Conservation (phyloP, 805 yeast genomes). For the Lipomyces starkeyi region DNA sequence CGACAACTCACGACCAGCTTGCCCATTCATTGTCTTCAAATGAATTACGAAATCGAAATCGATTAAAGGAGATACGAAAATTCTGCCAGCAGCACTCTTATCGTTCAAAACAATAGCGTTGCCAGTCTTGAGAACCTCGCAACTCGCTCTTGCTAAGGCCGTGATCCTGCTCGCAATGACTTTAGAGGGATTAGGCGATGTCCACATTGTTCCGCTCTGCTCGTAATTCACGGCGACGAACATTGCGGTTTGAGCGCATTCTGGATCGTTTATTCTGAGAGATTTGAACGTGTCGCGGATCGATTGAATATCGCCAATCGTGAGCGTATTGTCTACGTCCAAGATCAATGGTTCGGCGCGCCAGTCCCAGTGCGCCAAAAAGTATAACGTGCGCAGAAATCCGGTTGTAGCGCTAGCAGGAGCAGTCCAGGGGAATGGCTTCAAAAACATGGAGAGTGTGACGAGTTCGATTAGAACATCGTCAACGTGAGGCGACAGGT, state of each 20-base stretch:
- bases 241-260: constrained; percentile 75
- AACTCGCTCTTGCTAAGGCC: constrained; percentile 79
- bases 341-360: constrained; percentile 81
- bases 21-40: constrained; percentile 50
- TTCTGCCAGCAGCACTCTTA: background rate
- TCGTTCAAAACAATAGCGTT: constrained; percentile 5
- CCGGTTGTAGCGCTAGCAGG: constrained; percentile 85
- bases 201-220: constrained; percentile 85
- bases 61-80: constrained; percentile 80
- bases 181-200: constrained; percentile 61
- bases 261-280: constrained; percentile 79
- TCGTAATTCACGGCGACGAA: constrained; percentile 85
- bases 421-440: constrained; percentile 79
- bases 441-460: constrained; percentile 83
- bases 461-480: constrained; percentile 84
- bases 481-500: constrained; percentile 69
- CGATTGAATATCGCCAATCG: constrained; percentile 35
- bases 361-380: constrained; percentile 92
- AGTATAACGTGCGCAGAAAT: constrained; percentile 72
- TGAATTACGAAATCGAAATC: constrained; percentile 85
- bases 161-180: constrained; percentile 90
- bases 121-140: constrained; percentile 51
- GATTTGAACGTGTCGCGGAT: constrained; percentile 64
- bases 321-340: constrained; percentile 59
- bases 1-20: background rate